Conservation (phyloP, 129 eudicot genomes). For the carrot (Daucus carota) region DH1_v3.0 NC_030382.2:31010501-31011000, state of each 20-base stretch:
- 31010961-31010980: not conserved
- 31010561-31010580: no score
- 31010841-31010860: constrained; percentile 77
- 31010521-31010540: constrained; percentile 40
- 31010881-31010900: constrained; percentile 79
- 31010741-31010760: not conserved
- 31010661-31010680: not conserved
- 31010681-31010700: not conserved
- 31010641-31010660: no score
- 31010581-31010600: no score
- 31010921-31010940: not conserved
- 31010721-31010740: not conserved
- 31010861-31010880: constrained; percentile 88
- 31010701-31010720: not conserved
- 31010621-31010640: no score
- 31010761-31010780: not conserved
- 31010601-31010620: no score
- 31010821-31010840: constrained; percentile 64
- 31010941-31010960: not conserved
- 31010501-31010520: constrained; percentile 48
- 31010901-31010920: constrained; percentile 76
- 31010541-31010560: no score
- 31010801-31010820: constrained; percentile 66
- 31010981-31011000: not conserved
- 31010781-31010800: not conserved